A percentile compares a stretch with the other conserved stretches of the same genome.
Evolutionary conservation across 116 monocot genomes (phyloP).

Genomic region (Thalassia testudinum): DNA sequence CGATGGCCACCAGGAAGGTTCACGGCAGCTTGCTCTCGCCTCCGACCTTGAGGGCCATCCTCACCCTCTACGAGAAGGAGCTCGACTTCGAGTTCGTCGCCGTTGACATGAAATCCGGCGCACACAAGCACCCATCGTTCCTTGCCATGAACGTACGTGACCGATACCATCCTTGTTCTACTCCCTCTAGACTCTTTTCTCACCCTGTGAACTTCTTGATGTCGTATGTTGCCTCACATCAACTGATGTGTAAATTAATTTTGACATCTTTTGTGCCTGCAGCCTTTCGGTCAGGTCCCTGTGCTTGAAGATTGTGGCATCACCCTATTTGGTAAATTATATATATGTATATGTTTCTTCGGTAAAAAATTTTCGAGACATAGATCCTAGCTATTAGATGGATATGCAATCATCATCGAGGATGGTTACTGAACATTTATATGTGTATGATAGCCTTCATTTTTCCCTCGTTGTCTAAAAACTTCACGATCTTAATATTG

Average conservation of each 20-base stretch:
- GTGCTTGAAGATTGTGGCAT: slow-evolving; percentile 37
- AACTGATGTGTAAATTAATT: background rate
- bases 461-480: background rate
- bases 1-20: slow-evolving; percentile 28
- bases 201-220: background rate
- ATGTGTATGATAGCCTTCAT: no score
- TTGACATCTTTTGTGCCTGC: background rate
- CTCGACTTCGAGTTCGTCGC: slow-evolving; percentile 47
- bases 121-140: slow-evolving; percentile 25
- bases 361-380: no score
- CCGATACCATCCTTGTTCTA: background rate
- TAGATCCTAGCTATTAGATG: no score
- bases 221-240: background rate
- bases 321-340: slow-evolving; percentile 35
- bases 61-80: slow-evolving; percentile 48
- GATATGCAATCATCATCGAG: no score
- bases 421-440: no score
- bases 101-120: slow-evolving; percentile 32
- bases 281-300: slow-evolving; percentile 54
- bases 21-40: slow-evolving; percentile 33
- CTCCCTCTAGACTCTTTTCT: background rate
- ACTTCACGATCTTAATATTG: background rate
- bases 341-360: no score
- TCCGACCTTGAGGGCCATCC: slow-evolving; percentile 27
- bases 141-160: slow-evolving; percentile 13